Base-by-base conservation (phyloP, 306 rosid genomes). In the Prunus mira region DNA sequence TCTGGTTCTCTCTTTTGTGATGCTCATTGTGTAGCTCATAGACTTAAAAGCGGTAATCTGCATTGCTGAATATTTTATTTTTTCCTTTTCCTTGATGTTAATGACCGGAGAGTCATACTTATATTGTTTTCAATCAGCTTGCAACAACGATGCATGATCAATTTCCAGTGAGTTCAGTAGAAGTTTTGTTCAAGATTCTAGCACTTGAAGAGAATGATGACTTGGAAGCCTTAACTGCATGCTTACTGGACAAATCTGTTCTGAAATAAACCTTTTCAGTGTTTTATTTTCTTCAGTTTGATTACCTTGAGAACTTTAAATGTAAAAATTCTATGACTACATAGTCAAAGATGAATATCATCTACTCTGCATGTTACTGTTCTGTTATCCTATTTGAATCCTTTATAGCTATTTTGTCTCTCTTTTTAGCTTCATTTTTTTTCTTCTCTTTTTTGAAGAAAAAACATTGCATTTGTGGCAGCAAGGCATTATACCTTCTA, bases 61-160 rank as follows among this genome's bases (percentile, higher is more conserved):
- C 41, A 51, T 61, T 56, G 55, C 80, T 34, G 63, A 32, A 11
- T 34, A 57, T 30, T 55, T n/a, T 8, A 11, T 28, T 76, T 54
- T 3, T 38, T 17, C 7, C n/a, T 72, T 66, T 45, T 18, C 41
- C 41, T 65, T 75, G 63, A 64, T 65, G 73, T 50, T 12, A 47
- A 27, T 27, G 61, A 50, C 43, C 45, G 47, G 49, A 28, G 74
- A 69, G 32, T 50, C 20, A 69, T 38, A 38, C 43, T 38, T 38
- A 38, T 7, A 38, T 52, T 76, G 27, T 64, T 72, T 54, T 50
- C 52, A 54, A 56, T 64, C 82, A 79, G 76, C 67, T 79, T 49
- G 72, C 65, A 64, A 49, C 51, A 45, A 54, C 5, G 69, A 71
- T 69, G 46, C 74, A 69, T 69, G 73, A 69, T 50, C 73, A 49